Evolutionary conservation across 768 basidiomycete genomes (phyloP).

Genomic region (Saitozyma podzolica): DNA sequence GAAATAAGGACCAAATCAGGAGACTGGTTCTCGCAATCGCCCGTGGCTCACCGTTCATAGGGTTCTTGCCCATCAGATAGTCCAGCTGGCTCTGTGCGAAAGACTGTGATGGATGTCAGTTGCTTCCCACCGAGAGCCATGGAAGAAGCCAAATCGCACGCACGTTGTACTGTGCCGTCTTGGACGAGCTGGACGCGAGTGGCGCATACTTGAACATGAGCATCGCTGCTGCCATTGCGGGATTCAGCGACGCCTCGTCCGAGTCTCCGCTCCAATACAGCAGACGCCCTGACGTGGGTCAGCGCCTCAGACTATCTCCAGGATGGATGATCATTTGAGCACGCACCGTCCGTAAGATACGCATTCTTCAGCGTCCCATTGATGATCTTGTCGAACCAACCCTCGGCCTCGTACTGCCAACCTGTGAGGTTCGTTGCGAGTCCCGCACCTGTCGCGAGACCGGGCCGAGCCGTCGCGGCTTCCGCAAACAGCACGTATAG

Average conservation of each 20-base stretch:
- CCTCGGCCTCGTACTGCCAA: conserved; percentile 72
- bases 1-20: conserved; percentile 13
- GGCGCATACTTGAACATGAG: conserved; percentile 73
- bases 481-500: conserved; percentile 74
- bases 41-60: conserved; percentile 68
- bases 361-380: conserved; percentile 59
- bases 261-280: conserved; percentile 83
- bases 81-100: conserved; percentile 76
- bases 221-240: conserved; percentile 84
- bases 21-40: not conserved
- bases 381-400: conserved; percentile 72
- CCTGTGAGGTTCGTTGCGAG: conserved; percentile 58
- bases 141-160: conserved; percentile 17
- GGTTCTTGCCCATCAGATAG: conserved; percentile 83
- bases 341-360: conserved; percentile 65
- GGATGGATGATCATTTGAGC: not conserved
- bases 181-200: conserved; percentile 65
- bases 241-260: conserved; percentile 70
- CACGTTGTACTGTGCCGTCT: conserved; percentile 65
- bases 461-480: conserved; percentile 62
- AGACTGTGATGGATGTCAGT: conserved; percentile 53
- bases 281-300: conserved; percentile 64
- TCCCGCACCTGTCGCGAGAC: conserved; percentile 55
- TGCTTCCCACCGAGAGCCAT: not conserved
- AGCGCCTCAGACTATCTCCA: conserved; percentile 2